Evolutionary conservation across 805 yeast species (phyloP).

Genomic region (Yarrowia divulgata): DNA sequence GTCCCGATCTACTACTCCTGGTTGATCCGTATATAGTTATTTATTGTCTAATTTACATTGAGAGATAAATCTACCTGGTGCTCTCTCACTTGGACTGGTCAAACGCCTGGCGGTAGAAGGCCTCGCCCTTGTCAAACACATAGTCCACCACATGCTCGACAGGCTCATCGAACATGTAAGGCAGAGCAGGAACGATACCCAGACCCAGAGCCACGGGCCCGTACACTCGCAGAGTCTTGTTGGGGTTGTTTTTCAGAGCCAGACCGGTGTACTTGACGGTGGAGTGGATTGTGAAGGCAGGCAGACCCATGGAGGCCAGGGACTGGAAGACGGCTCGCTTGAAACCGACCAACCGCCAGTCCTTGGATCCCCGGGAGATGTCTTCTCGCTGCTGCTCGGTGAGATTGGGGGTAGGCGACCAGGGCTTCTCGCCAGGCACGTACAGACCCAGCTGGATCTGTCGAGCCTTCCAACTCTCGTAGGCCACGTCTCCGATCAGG

Average conservation of each 20-base stretch:
- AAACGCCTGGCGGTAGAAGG: constrained; percentile 21
- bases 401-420: constrained; percentile 61
- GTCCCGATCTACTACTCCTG: background rate
- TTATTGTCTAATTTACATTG: constrained; percentile 9
- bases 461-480: constrained; percentile 67
- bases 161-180: constrained; percentile 82
- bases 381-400: constrained; percentile 48
- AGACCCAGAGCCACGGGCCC: constrained; percentile 85
- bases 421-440: constrained; percentile 67
- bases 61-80: too few species aligned
- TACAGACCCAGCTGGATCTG: constrained; percentile 70
- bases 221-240: constrained; percentile 60
- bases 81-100: background rate
- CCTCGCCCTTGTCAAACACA: constrained; percentile 55
- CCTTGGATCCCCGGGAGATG: constrained; percentile 57
- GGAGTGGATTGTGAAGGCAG: constrained; percentile 84
- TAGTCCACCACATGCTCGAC: constrained; percentile 73
- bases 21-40: constrained; percentile 4
- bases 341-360: constrained; percentile 69
- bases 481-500: constrained; percentile 75
- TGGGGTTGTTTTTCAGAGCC: constrained; percentile 63
- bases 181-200: constrained; percentile 77
- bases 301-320: constrained; percentile 85
- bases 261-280: constrained; percentile 71
- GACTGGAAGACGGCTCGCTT: constrained; percentile 83